Conservation (phyloP, 306 rosid species). For the Medicago arabica region DNA sequence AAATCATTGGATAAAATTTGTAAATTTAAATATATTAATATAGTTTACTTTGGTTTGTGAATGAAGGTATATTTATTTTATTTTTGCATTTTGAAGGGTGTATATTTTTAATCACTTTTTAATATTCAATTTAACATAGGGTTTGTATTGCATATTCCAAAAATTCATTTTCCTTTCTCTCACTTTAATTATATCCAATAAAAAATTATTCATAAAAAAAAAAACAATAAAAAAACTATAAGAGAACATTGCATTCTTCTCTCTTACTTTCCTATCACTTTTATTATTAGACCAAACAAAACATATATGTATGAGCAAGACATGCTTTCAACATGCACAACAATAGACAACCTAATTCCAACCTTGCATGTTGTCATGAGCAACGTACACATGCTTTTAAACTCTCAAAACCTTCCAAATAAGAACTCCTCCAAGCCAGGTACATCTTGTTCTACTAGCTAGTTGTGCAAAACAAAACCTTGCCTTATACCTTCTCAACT, state of each 20-base stretch:
- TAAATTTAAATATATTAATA: too few relatives aligned
- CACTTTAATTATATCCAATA: neutral
- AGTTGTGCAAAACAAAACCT: neutral
- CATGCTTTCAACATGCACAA: conserved; percentile 52
- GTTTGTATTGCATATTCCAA: neutral
- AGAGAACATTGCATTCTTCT: neutral
- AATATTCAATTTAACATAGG: neutral
- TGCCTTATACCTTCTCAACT: neutral
- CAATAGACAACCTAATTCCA: conserved; percentile 55
- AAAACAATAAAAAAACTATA: too few relatives aligned
- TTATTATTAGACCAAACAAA: neutral
- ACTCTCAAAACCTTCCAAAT: conserved; percentile 43
- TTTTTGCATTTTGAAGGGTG: neutral
- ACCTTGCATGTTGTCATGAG: conserved; percentile 52
- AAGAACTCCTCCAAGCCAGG: conserved; percentile 43
- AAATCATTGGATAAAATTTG: too few relatives aligned
- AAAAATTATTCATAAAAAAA: too few relatives aligned
- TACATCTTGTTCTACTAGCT: conserved; percentile 33
- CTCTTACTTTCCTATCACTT: neutral
- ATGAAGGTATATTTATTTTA: neutral
- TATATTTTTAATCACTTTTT: neutral
- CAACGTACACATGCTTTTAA: conserved; percentile 46
- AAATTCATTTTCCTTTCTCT: neutral
- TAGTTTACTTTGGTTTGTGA: neutral
- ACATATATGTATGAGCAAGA: neutral